These are phyloP conservation scores for Russula compacta DNA, from an alignment of 768 basidiomycete genomes.

Conservation along the genomic window DNA sequence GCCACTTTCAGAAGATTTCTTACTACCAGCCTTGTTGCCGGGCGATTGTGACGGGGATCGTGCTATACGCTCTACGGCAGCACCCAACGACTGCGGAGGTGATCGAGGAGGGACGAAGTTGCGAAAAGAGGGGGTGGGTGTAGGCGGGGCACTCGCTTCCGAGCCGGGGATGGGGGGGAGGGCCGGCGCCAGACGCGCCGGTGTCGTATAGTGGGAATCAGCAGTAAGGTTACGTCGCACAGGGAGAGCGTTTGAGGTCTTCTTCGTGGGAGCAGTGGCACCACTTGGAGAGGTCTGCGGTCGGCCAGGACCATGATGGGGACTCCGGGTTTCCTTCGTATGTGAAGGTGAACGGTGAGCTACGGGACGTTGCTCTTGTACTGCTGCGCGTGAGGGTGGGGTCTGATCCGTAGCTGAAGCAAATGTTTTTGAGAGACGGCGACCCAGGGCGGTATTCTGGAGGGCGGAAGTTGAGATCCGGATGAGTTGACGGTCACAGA, in stretches of 20 bases:
- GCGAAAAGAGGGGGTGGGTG: slow-evolving; percentile 32
- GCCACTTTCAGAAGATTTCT: slow-evolving; percentile 18
- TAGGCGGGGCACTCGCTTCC: slow-evolving; percentile 50
- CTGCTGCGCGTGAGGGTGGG: not conserved
- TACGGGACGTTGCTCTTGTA: not conserved
- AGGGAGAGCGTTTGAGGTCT: slow-evolving; percentile 4
- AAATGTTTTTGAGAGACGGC: slow-evolving; percentile 44
- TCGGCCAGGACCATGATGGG: not conserved
- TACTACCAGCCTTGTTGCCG: not conserved
- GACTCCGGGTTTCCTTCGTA: not conserved
- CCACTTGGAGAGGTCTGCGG: slow-evolving; percentile 9
- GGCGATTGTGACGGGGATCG: slow-evolving; percentile 20
- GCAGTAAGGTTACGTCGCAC: slow-evolving; percentile 15
- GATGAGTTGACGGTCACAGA: not conserved
- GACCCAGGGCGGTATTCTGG: slow-evolving; percentile 65
- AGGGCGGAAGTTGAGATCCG: slow-evolving; percentile 5
- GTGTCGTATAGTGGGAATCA: slow-evolving; percentile 20
- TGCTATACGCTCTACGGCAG: slow-evolving; percentile 58
- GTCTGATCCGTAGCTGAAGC: slow-evolving; percentile 22
- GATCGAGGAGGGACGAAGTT: slow-evolving; percentile 46
- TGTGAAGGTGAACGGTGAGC: slow-evolving; percentile 7
- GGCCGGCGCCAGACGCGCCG: slow-evolving; percentile 15
- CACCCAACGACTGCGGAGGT: slow-evolving; percentile 62
- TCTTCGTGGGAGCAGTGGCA: not conserved
- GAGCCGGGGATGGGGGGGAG: slow-evolving; percentile 39